phyloP scores from a whole-genome alignment of 805 yeast genomes.

The Sungouiozyma ichnusensis region DNA sequence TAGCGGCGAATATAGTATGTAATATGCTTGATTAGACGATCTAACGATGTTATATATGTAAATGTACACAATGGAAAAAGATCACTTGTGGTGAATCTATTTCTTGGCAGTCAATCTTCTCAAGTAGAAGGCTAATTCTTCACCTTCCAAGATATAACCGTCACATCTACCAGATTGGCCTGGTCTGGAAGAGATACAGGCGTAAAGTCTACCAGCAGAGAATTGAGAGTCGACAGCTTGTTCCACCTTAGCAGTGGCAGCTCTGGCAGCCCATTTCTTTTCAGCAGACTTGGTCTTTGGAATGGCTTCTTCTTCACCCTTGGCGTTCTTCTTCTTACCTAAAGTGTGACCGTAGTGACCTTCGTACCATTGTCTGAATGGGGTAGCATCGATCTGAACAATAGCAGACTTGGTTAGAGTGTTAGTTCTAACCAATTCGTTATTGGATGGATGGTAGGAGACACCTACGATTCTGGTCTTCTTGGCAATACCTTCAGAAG shows the following conservation, averaged over 20 bases:
- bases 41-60: not conserved
- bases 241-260: conserved; percentile 76
- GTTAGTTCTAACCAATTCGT: conserved; percentile 99
- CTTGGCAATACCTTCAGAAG: conserved; percentile 95
- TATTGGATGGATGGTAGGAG: conserved; percentile 98
- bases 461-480: conserved; percentile 98
- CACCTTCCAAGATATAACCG: conserved; percentile 99
- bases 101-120: conserved; percentile 99
- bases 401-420: conserved; percentile 98
- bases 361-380: conserved; percentile 99
- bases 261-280: conserved; percentile 91
- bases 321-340: conserved; percentile 68
- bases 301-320: conserved; percentile 51
- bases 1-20: too few species aligned
- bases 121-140: conserved; percentile 99
- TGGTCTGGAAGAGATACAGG: conserved; percentile 97
- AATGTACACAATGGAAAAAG: not conserved
- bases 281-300: conserved; percentile 69
- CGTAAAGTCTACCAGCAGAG: conserved; percentile 98
- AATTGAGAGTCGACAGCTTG: conserved; percentile 89
- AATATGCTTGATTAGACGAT: not conserved
- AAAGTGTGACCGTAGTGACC: conserved; percentile 90
- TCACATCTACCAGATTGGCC: conserved; percentile 99
- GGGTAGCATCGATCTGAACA: conserved; percentile 99
- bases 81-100: too few species aligned